Percentiles rank a stretch among this genome's conserved stretches.
These are phyloP conservation scores for Malassezia slooffiae DNA, from an alignment of 1,284 basidiomycete species.

Conservation along the genomic window DNA sequence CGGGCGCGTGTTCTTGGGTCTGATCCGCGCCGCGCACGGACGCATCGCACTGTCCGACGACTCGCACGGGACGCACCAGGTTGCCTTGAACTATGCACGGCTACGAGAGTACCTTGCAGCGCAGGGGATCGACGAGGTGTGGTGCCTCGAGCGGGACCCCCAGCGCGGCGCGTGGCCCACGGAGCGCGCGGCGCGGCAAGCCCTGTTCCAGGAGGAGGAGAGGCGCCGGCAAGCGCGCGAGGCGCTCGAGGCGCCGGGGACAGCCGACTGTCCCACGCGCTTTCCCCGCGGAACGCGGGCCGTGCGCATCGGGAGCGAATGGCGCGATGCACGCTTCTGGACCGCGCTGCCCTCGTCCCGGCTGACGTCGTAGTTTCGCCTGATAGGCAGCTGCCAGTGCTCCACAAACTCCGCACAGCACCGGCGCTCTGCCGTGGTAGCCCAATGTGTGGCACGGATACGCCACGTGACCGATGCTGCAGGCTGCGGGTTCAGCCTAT, in stretches of 20 bases:
- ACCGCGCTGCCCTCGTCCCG: neutral
- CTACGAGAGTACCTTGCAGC: slow-evolving; percentile 60
- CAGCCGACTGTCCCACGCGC: neutral
- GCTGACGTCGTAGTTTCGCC: neutral
- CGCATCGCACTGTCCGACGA: slow-evolving; percentile 83
- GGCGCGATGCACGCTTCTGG: slow-evolving; percentile 9
- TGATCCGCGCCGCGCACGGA: slow-evolving; percentile 60
- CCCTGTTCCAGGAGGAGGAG: neutral
- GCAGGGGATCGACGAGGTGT: slow-evolving; percentile 59
- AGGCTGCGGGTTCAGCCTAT: slow-evolving; percentile 8
- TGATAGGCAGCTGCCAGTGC: too few species aligned
- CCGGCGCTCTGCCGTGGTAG: too few species aligned
- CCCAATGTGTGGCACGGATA: too few species aligned
- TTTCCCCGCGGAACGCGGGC: slow-evolving; percentile 13
- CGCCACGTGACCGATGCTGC: too few species aligned
- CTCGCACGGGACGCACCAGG: slow-evolving; percentile 77
- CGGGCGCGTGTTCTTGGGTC: slow-evolving; percentile 60
- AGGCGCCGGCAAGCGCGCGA: neutral
- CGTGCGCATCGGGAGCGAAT: neutral
- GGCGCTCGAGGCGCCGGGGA: neutral
- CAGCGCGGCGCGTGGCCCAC: too few species aligned
- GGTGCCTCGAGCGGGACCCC: slow-evolving; percentile 52
- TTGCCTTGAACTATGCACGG: slow-evolving; percentile 72
- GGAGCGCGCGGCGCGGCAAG: neutral
- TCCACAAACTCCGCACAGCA: neutral